Base-by-base conservation (phyloP, 805 yeast genomes). In the Candida mattraensis region DNA sequence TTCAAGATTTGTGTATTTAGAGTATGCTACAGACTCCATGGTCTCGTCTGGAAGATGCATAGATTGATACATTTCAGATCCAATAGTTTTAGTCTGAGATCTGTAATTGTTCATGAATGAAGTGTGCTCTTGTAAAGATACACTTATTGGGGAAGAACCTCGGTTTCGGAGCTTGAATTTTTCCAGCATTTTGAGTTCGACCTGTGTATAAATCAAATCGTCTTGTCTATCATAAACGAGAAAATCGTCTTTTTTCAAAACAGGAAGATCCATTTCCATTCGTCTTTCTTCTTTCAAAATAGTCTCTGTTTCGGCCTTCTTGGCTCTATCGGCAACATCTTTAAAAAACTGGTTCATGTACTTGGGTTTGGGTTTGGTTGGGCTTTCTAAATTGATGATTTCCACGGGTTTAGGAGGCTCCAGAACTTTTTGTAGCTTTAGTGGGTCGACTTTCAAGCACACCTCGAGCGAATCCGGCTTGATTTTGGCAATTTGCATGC, bases 271-370 rank as follows among this genome's bases (percentile, higher is more conserved):
- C 30, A 71, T 49, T 17, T 15, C 12, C 17, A 17, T n/a, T 5
- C 18, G 51, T 58, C 31, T 58, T 59, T 27, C 58, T 64, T 3
- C 61, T 42, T 30, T 23, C 20, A 6, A 7, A 23, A 15, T 5
- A n/a, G 16, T 24, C 15, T 9, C 23, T 3, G 15, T 4, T 13
- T 18, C 35, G 12, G 57, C 38, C 27, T 46, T 51, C 9, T 64
- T 56, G 3, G 61, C 55, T 15, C 54, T 44, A 11, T 55, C 55
- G 60, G 70, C 64, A 66, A 72, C 67, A 35, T 64, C 61, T 12
- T 47, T 58, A 38, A 70, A 68, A 4, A 64, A 61, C 6, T 29
- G 30, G 30, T 44, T 44, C 40, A 40, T 36, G 30, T 18, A 23
- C 16, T 30, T 33, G 12, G 38, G 42, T 25, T 18, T 30, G 6